These are phyloP conservation scores for Chaetomium sp. DNA, from an alignment of 2,329 filamentous ascomycete species.

Conservation along the genomic window DNA sequence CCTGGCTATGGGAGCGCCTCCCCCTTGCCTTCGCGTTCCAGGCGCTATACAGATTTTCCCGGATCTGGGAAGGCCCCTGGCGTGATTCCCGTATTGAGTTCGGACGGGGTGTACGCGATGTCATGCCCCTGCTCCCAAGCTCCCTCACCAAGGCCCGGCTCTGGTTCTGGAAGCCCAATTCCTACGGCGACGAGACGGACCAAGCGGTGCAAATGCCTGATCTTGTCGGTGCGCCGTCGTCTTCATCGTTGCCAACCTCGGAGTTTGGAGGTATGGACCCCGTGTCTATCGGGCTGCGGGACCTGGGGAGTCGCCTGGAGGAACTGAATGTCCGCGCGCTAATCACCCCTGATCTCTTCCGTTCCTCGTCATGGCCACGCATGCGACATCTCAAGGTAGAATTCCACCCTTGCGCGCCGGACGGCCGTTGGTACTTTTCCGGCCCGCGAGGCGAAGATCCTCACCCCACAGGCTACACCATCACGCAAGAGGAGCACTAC, in stretches of 20 bases:
- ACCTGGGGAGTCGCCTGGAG: constrained; percentile 20
- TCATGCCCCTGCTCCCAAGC: constrained; percentile 17
- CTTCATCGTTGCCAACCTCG: not conserved
- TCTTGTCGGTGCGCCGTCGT: constrained; percentile 18
- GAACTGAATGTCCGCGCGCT: constrained; percentile 20
- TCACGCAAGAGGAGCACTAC: constrained; percentile 25
- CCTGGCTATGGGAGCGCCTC: constrained; percentile 36
- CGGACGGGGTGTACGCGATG: constrained; percentile 28
- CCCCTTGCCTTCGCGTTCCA: constrained; percentile 24
- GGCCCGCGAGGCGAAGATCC: constrained; percentile 25
- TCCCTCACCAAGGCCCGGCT: constrained; percentile 17
- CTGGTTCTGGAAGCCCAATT: constrained; percentile 13
- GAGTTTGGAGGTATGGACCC: constrained; percentile 20
- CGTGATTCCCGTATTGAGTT: constrained; percentile 37
- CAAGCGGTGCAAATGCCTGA: constrained; percentile 21
- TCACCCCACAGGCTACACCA: constrained; percentile 16
- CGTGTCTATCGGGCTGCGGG: constrained; percentile 23
- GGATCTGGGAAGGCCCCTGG: constrained; percentile 36
- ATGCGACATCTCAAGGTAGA: constrained; percentile 24
- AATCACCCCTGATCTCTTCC: constrained; percentile 23
- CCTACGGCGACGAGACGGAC: constrained; percentile 14
- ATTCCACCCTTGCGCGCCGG: constrained; percentile 25
- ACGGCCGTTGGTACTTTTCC: constrained; percentile 28
- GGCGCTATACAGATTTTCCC: constrained; percentile 26
- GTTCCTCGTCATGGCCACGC: constrained; percentile 13